Evolutionary conservation across 192 early-diverging fungal genomes (phyloP).

Genomic region (Mortierella hygrophila): DNA sequence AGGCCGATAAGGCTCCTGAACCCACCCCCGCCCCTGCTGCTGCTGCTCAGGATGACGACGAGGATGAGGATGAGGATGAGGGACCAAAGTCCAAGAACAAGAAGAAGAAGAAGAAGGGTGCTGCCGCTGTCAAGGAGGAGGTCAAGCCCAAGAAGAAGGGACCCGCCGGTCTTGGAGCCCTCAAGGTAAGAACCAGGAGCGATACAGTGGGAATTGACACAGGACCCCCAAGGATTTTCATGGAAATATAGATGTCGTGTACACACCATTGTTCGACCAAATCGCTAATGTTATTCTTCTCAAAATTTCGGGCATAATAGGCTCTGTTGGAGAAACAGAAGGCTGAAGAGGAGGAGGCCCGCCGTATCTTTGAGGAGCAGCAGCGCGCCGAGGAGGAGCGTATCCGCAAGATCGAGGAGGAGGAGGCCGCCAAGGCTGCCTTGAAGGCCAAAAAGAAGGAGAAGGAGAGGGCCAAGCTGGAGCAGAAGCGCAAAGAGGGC

Average conservation of each 20-base stretch:
- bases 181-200: constrained; percentile 56
- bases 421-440: constrained; percentile 83
- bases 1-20: constrained; percentile 50
- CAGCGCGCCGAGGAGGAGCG: constrained; percentile 78
- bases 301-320: constrained; percentile 37
- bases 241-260: background rate
- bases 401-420: constrained; percentile 78
- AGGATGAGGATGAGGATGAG: constrained; percentile 54
- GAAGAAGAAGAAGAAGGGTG: constrained; percentile 67
- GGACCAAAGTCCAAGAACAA: constrained; percentile 69
- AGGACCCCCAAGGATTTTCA: background rate
- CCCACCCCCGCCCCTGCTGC: constrained; percentile 54
- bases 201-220: background rate
- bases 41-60: constrained; percentile 53
- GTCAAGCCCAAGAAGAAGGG: constrained; percentile 73
- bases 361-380: constrained; percentile 76
- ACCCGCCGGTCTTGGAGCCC: constrained; percentile 64
- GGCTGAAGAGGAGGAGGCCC: constrained; percentile 85
- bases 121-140: constrained; percentile 58
- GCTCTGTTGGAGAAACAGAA: constrained; percentile 79
- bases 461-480: constrained; percentile 87
- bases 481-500: constrained; percentile 91
- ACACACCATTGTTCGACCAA: background rate
- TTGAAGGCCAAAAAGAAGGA: constrained; percentile 84
- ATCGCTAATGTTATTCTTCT: constrained; percentile 3